Conservation (phyloP, 495 filamentous ascomycete species). For the Diplogelasinospora grovesii region DNA sequence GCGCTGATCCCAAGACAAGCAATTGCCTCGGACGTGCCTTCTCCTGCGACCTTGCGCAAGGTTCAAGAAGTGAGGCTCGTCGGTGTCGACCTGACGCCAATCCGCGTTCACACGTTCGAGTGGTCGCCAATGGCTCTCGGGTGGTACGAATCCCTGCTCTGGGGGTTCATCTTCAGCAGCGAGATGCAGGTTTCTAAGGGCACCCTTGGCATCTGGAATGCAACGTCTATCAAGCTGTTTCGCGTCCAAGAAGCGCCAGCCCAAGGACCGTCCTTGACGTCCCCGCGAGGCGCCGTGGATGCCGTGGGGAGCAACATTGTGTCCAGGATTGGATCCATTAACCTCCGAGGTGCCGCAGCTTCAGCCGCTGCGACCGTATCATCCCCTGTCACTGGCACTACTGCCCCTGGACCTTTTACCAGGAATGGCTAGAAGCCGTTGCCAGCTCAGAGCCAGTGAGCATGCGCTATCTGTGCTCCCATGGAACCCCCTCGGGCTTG, state of each 20-base stretch:
- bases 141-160: constrained; percentile 93
- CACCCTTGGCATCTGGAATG: constrained; percentile 93
- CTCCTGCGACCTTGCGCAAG: constrained; percentile 28
- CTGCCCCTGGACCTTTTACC: too few relatives aligned
- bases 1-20: constrained; percentile 40
- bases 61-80: constrained; percentile 39
- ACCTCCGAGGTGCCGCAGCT: constrained; percentile 33
- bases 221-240: constrained; percentile 81
- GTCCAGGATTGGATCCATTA: constrained; percentile 75
- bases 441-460: too few relatives aligned
- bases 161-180: constrained; percentile 88
- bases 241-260: constrained; percentile 77
- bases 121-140: constrained; percentile 90
- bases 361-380: too few relatives aligned
- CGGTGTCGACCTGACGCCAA: constrained; percentile 66
- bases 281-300: constrained; percentile 87
- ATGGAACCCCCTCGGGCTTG: too few relatives aligned
- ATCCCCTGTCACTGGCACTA: too few relatives aligned
- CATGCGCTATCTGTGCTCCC: too few relatives aligned
- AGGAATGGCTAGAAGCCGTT: too few relatives aligned
- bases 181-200: constrained; percentile 86
- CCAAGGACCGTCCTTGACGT: constrained; percentile 72
- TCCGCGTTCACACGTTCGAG: constrained; percentile 84
- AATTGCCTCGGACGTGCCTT: constrained; percentile 26
- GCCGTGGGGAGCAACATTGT: constrained; percentile 91